phyloP scores from a whole-genome alignment of 2,329 filamentous ascomycete genomes.

The Boeremia exigua region DNA sequence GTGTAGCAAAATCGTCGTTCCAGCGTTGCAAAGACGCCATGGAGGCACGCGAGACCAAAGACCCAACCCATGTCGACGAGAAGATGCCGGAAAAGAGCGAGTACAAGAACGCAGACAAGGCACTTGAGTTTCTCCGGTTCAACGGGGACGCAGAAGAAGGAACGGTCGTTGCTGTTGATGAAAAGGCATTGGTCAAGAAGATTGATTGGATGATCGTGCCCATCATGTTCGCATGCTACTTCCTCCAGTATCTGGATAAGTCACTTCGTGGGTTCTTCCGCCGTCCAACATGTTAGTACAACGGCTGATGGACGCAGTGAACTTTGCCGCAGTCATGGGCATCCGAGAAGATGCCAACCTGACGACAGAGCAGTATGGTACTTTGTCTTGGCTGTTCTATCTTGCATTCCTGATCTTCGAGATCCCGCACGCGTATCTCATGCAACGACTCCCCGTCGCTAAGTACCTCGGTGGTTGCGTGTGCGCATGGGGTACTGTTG shows the following conservation, averaged over 20 bases:
- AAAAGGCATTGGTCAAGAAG: constrained; percentile 36
- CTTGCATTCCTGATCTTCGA: constrained; percentile 48
- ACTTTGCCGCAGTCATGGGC: constrained; percentile 53
- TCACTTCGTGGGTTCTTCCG: constrained; percentile 44
- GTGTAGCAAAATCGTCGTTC: not conserved
- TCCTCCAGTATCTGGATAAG: constrained; percentile 51
- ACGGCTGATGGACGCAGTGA: constrained; percentile 27
- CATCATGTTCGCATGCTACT: constrained; percentile 49
- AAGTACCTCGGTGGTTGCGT: constrained; percentile 58
- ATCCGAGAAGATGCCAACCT: constrained; percentile 48
- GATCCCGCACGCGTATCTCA: constrained; percentile 54
- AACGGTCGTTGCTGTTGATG: constrained; percentile 4
- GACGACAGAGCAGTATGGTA: constrained; percentile 45
- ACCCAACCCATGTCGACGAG: not conserved
- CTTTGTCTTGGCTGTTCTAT: constrained; percentile 47
- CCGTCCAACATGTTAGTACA: too few species aligned
- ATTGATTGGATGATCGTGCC: constrained; percentile 53
- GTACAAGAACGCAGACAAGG: constrained; percentile 30
- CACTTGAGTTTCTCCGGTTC: constrained; percentile 29
- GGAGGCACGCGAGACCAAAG: not conserved
- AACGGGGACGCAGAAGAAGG: constrained; percentile 19
- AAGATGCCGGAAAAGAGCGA: not conserved
- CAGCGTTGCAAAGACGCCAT: not conserved
- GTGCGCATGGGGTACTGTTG: constrained; percentile 55
- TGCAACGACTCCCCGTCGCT: constrained; percentile 61